These are phyloP conservation scores for Paraphoma chrysanthemicola DNA, from an alignment of 2,329 filamentous ascomycete species.

Conservation along the genomic window DNA sequence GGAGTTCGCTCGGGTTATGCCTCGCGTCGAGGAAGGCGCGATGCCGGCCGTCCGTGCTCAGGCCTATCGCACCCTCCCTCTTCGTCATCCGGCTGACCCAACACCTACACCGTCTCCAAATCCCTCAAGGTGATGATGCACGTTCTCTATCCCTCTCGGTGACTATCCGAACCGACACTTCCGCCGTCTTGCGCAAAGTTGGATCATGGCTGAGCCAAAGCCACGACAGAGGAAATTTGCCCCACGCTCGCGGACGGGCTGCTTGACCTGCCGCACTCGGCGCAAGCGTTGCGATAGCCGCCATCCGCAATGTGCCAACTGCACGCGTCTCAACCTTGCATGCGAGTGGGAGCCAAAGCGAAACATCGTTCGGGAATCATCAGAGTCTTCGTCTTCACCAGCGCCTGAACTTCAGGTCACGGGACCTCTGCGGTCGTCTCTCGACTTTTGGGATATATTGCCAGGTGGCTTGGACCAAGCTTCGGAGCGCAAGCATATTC, in stretches of 20 bases:
- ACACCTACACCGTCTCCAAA: constrained; percentile 7
- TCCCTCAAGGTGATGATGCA: constrained; percentile 11
- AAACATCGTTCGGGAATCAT: constrained; percentile 20
- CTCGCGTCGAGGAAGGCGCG: constrained; percentile 5
- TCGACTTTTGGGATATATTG: constrained; percentile 42
- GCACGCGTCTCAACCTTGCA: constrained; percentile 42
- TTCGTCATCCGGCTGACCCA: constrained; percentile 8
- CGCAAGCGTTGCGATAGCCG: constrained; percentile 45
- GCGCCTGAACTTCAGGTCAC: constrained; percentile 21
- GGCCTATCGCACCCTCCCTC: background rate
- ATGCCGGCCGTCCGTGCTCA: background rate
- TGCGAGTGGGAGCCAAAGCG: constrained; percentile 46
- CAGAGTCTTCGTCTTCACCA: constrained; percentile 10
- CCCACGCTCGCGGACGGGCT: constrained; percentile 45
- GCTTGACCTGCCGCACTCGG: constrained; percentile 43
- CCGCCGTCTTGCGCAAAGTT: background rate
- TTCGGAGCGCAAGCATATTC: constrained; percentile 36
- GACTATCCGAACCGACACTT: constrained; percentile 15
- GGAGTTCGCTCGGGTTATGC: background rate
- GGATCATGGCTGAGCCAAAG: constrained; percentile 40
- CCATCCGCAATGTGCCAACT: constrained; percentile 44
- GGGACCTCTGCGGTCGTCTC: constrained; percentile 23
- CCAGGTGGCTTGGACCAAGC: constrained; percentile 30
- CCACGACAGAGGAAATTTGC: constrained; percentile 46
- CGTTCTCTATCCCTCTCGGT: constrained; percentile 10